phyloP scores from a whole-genome alignment of 1,284 basidiomycete genomes.

The Sutorius eximius region DNA sequence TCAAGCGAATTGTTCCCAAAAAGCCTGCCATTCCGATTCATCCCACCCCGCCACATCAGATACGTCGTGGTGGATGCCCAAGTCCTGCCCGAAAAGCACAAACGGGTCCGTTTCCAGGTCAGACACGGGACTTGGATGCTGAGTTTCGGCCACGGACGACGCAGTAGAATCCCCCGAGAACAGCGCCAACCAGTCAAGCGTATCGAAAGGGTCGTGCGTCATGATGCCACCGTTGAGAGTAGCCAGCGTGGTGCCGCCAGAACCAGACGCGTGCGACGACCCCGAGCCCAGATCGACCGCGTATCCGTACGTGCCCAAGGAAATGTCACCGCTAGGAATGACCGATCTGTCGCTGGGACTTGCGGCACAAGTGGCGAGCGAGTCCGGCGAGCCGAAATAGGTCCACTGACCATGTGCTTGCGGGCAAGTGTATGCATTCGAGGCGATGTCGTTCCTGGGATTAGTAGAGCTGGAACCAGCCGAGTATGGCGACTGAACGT shows the following conservation, averaged over 20 bases:
- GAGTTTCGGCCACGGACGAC: not conserved
- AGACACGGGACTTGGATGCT: not conserved
- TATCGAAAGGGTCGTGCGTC: no score
- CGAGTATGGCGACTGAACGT: not conserved
- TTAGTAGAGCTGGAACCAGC: not conserved
- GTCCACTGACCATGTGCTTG: not conserved
- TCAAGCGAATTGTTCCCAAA: not conserved
- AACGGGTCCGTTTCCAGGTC: not conserved
- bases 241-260: not conserved
- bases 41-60: not conserved
- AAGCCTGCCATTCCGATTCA: not conserved
- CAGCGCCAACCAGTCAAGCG: not conserved
- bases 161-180: no score
- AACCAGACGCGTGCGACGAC: not conserved
- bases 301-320: no score
- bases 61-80: not conserved
- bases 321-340: not conserved
- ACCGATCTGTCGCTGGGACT: not conserved
- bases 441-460: not conserved
- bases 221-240: not conserved
- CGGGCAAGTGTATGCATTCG: not conserved
- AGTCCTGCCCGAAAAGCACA: not conserved
- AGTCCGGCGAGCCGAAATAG: not conserved
- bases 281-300: not conserved
- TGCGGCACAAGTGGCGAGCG: not conserved